phyloP scores from a whole-genome alignment of 2,329 filamentous ascomycete genomes.

The Achaetomium macrosporum region DNA sequence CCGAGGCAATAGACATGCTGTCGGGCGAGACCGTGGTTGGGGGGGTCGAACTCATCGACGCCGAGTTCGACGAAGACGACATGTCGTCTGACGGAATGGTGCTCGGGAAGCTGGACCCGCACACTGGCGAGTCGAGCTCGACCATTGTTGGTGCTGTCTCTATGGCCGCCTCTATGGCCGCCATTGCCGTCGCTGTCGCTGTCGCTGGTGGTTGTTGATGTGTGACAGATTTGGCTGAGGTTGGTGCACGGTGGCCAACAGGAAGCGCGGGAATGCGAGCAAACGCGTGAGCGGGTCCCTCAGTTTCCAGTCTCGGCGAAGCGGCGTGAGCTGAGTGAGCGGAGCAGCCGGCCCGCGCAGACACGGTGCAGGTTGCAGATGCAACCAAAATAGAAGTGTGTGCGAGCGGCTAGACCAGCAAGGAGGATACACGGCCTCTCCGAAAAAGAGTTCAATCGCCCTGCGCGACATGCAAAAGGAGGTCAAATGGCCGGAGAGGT shows the following conservation, averaged over 20 bases:
- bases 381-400: constrained; percentile 16
- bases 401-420: background rate
- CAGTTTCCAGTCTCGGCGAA: constrained; percentile 5
- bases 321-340: constrained; percentile 11
- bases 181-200: constrained; percentile 14
- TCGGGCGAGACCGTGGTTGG: constrained; percentile 30
- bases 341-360: constrained; percentile 17
- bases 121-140: constrained; percentile 19
- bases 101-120: constrained; percentile 28
- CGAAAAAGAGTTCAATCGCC: background rate
- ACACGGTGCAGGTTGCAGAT: constrained; percentile 17
- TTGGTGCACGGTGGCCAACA: background rate
- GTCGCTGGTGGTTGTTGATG: background rate
- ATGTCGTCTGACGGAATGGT: constrained; percentile 25
- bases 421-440: constrained; percentile 1
- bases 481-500: background rate
- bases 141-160: constrained; percentile 16
- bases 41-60: constrained; percentile 30
- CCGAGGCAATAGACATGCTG: constrained; percentile 29
- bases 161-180: too few relatives aligned
- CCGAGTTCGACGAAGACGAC: constrained; percentile 24
- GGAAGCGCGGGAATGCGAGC: constrained; percentile 3
- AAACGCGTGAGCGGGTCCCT: constrained; percentile 17
- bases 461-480: background rate
- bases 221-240: background rate